These are phyloP conservation scores for Senna siamea DNA, from an alignment of 306 rosid genomes.

Conservation along the genomic window DNA sequence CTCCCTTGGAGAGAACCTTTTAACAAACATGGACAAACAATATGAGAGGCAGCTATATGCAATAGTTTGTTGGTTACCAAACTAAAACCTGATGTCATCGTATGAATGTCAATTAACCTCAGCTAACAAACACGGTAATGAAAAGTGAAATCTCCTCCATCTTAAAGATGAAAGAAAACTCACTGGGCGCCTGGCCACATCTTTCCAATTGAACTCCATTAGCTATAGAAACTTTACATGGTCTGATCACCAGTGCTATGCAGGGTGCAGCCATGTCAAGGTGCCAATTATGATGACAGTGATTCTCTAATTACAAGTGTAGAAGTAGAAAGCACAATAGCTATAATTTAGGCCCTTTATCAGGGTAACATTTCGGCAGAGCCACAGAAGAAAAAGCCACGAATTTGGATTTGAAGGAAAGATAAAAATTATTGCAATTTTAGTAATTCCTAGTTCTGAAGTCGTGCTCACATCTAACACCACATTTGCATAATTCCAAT, in stretches of 20 bases:
- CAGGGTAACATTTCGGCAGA: conserved; percentile 16
- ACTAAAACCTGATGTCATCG: conserved; percentile 22
- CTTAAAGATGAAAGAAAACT: conserved; percentile 17
- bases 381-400: conserved; percentile 5
- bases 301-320: background rate
- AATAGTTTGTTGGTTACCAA: conserved; percentile 8
- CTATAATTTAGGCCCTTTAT: background rate
- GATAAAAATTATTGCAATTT: conserved; percentile 3
- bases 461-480: conserved; percentile 4
- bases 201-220: conserved; percentile 13
- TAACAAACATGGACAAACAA: conserved; percentile 4
- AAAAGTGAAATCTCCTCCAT: conserved; percentile 22
- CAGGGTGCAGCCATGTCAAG: background rate
- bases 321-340: conserved; percentile 20
- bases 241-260: conserved; percentile 11
- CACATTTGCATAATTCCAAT: background rate
- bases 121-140: conserved; percentile 14
- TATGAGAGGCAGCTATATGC: conserved; percentile 26
- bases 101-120: conserved; percentile 26
- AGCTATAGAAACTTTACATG: background rate
- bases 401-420: conserved; percentile 9
- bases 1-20: conserved; percentile 4
- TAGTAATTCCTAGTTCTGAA: background rate
- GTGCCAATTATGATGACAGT: conserved; percentile 7
- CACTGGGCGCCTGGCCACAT: background rate